Evolutionary conservation across 2,329 filamentous ascomycete genomes (phyloP).

Genomic region (Ploettnerulaceae sp.): DNA sequence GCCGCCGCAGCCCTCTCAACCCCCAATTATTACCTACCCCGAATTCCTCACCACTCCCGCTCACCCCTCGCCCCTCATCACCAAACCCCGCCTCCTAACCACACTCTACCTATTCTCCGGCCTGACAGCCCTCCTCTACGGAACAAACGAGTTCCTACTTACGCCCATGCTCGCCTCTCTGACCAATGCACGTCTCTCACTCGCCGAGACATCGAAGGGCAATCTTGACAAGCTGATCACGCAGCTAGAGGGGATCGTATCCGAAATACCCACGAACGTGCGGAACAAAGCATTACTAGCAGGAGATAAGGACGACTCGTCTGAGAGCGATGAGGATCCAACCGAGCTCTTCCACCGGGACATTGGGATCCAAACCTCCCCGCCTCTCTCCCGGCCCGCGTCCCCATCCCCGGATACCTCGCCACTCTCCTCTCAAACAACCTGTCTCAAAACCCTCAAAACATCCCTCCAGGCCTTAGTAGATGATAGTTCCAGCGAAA

Average conservation of each 20-base stretch:
- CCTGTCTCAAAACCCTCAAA: constrained; percentile 43
- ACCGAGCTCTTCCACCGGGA: constrained; percentile 79
- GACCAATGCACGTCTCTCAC: constrained; percentile 47
- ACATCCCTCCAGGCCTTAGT: constrained; percentile 48
- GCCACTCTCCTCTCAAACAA: constrained; percentile 31
- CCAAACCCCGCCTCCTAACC: constrained; percentile 52
- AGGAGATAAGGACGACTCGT: constrained; percentile 33
- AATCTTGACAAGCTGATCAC: constrained; percentile 48
- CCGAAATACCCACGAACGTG: constrained; percentile 48
- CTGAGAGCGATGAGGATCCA: constrained; percentile 55
- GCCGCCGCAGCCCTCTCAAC: constrained; percentile 41
- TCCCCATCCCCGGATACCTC: constrained; percentile 12
- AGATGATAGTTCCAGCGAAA: constrained; percentile 35
- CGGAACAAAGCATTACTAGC: constrained; percentile 22
- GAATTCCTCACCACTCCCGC: constrained; percentile 59
- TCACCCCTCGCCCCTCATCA: constrained; percentile 57
- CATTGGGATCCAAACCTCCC: constrained; percentile 71
- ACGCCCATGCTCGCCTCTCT: constrained; percentile 52
- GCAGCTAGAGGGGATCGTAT: constrained; percentile 52
- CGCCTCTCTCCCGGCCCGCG: constrained; percentile 39
- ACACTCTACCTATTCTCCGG: constrained; percentile 54
- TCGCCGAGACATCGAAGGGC: constrained; percentile 43
- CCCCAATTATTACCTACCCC: constrained; percentile 63
- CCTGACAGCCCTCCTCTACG: constrained; percentile 62
- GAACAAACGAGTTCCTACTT: constrained; percentile 63